A percentile compares a stretch with the other conserved stretches of the same genome.
Evolutionary conservation across 1,139 yeast genomes (phyloP).

Genomic region (Pichia sp.): DNA sequence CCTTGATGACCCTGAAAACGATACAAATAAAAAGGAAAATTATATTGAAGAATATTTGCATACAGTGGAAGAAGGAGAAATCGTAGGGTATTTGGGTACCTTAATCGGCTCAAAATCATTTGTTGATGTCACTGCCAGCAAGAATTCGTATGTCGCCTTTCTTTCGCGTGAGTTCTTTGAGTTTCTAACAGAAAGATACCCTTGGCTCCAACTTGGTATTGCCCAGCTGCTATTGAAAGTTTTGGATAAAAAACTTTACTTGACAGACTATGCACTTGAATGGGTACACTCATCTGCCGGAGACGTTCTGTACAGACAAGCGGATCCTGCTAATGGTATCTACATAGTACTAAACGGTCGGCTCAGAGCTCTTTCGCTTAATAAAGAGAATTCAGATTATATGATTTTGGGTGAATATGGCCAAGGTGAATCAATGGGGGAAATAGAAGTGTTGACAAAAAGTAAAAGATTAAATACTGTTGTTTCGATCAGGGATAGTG

Average conservation of each 20-base stretch:
- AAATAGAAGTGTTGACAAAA: constrained; percentile 88
- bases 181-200: constrained; percentile 66
- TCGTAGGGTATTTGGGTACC: constrained; percentile 84
- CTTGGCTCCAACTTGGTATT: constrained; percentile 68
- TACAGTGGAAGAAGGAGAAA: constrained; percentile 68
- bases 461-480: constrained; percentile 67
- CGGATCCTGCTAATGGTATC: constrained; percentile 86
- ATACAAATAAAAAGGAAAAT: constrained; percentile 10
- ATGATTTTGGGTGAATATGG: constrained; percentile 73
- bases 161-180: constrained; percentile 62
- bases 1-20: constrained; percentile 23
- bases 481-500: constrained; percentile 90
- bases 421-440: constrained; percentile 93
- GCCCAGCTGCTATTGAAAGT: constrained; percentile 68
- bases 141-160: constrained; percentile 62
- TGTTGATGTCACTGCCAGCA: constrained; percentile 58
- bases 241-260: constrained; percentile 61
- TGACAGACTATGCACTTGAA: constrained; percentile 86
- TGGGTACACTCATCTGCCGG: constrained; percentile 94
- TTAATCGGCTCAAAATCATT: constrained; percentile 76
- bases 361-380: constrained; percentile 53
- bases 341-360: constrained; percentile 90
- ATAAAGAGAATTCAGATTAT: constrained; percentile 17
- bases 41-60: constrained; percentile 44
- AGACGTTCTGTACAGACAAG: constrained; percentile 70